A percentile compares a stretch with the other conserved stretches of the same genome.
These are phyloP conservation scores for Corchorus olitorius DNA, from an alignment of 345 rosid species.

Conservation along the genomic window DNA sequence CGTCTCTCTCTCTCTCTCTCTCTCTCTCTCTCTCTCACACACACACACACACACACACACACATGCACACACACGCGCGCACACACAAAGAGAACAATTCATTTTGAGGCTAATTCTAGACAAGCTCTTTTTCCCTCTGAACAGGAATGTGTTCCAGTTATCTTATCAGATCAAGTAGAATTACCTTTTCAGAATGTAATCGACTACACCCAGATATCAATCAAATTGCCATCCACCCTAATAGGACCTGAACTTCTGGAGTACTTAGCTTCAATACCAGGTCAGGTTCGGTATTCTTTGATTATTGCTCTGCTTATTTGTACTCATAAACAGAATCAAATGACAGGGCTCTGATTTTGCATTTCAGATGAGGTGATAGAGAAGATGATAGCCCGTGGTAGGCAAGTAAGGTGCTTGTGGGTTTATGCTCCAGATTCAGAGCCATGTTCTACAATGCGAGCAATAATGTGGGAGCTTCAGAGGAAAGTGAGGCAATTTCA, in stretches of 20 bases:
- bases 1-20: too few species aligned
- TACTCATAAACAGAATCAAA: not conserved
- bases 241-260: constrained; percentile 78
- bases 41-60: not conserved
- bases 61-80: not conserved
- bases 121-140: constrained; percentile 22
- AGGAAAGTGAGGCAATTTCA: constrained; percentile 89
- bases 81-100: not conserved
- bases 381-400: constrained; percentile 68
- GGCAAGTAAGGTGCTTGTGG: constrained; percentile 76
- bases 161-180: constrained; percentile 86
- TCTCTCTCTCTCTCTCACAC: not conserved
- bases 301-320: not conserved
- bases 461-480: constrained; percentile 92
- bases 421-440: constrained; percentile 69
- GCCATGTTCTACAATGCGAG: constrained; percentile 77
- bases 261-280: constrained; percentile 82
- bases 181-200: constrained; percentile 92
- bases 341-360: constrained; percentile 7
- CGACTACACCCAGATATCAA: constrained; percentile 75
- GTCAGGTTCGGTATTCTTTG: constrained; percentile 26
- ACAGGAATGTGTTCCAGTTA: constrained; percentile 96
- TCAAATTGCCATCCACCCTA: constrained; percentile 91
- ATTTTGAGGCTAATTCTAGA: not conserved
- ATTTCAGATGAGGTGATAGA: constrained; percentile 63